Percentiles rank a stretch among this genome's conserved stretches.
These are phyloP conservation scores for Botrytis cinerea DNA, from an alignment of 2,329 filamentous ascomycete species.

Conservation along the genomic window DNA sequence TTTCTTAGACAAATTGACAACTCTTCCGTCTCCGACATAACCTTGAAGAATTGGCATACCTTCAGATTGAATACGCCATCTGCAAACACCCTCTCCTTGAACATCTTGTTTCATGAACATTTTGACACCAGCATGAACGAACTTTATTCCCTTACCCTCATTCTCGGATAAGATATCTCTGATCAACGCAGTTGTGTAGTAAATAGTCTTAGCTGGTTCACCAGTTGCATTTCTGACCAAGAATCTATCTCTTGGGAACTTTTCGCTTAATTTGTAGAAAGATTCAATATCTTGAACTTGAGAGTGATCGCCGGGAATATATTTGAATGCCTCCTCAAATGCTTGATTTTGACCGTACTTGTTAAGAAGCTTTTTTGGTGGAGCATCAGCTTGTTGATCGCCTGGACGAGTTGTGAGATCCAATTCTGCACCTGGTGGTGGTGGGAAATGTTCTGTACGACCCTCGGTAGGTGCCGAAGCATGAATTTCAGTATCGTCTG, in stretches of 20 bases:
- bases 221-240: slow-evolving; percentile 94
- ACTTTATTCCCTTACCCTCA: slow-evolving; percentile 88
- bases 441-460: slow-evolving; percentile 42
- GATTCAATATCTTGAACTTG: slow-evolving; percentile 75
- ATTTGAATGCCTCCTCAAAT: slow-evolving; percentile 93
- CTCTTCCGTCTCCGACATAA: slow-evolving; percentile 78
- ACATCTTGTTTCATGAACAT: slow-evolving; percentile 99
- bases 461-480: slow-evolving; percentile 26
- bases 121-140: slow-evolving; percentile 94
- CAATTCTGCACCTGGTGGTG: slow-evolving; percentile 40
- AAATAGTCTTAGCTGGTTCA: slow-evolving; percentile 88
- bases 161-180: slow-evolving; percentile 85
- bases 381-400: slow-evolving; percentile 31
- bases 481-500: slow-evolving; percentile 35
- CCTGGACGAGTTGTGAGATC: slow-evolving; percentile 37
- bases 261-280: slow-evolving; percentile 82
- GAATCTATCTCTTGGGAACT: slow-evolving; percentile 88
- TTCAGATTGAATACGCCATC: slow-evolving; percentile 94
- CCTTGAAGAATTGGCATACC: slow-evolving; percentile 88
- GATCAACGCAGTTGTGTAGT: slow-evolving; percentile 86
- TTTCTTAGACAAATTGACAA: slow-evolving; percentile 74
- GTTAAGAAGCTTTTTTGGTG: slow-evolving; percentile 22
- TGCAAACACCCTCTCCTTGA: slow-evolving; percentile 80
- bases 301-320: slow-evolving; percentile 70
- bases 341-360: slow-evolving; percentile 45